Evolutionary conservation across 192 early-diverging fungal genomes (phyloP), one percentile per base, ranked within the genome.

Genomic region (Coemansia reversa): DNA sequence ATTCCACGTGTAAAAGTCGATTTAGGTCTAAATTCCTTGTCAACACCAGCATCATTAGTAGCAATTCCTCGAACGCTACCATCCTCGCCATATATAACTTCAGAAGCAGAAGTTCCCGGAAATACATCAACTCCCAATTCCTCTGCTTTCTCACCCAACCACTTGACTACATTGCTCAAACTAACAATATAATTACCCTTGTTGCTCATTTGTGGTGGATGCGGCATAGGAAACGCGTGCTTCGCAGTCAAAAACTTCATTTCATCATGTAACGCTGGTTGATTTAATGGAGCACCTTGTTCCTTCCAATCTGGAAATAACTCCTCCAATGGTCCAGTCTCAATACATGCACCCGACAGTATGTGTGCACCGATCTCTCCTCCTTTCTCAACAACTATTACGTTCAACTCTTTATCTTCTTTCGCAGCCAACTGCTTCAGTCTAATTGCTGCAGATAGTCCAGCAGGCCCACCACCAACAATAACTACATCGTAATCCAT

Each of bases 271-370:
- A 84, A 70, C 4, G 89, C 97, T 5, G 92, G 94, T 60, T 89
- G 88, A 75, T 93, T 88, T 35, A 99, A 80, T 18, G 97, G 97
- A 1, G 97, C 95, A 6, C 92, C 93, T 69, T 86, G 91, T 56
- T 95, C 94, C 78, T 93, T 95, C 95, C 95, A 99, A 68, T 97
- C 91, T 24, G 97, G 97, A 35, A 99, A 94, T 66, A 99, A 80
- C 81, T 99, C 97, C 65, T 96, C 84, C 56, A 99, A 73, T 7
- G 97, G 92, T 3, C 89, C 85, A 4, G 94, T 89, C 70, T 99
- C 97, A 27, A 99, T 72, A 47, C 97, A 95, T 19, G 94, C 94
- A 14, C 97, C 97, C 45, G 94, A 96, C 9, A 99, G 82, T 39
- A 88, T 99, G 75, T 99, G 97, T 18, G 94, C 90, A 27, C 94